These are phyloP conservation scores for Pythium volutum DNA, from an alignment of 352 stramenopile genomes.

Conservation along the genomic window DNA sequence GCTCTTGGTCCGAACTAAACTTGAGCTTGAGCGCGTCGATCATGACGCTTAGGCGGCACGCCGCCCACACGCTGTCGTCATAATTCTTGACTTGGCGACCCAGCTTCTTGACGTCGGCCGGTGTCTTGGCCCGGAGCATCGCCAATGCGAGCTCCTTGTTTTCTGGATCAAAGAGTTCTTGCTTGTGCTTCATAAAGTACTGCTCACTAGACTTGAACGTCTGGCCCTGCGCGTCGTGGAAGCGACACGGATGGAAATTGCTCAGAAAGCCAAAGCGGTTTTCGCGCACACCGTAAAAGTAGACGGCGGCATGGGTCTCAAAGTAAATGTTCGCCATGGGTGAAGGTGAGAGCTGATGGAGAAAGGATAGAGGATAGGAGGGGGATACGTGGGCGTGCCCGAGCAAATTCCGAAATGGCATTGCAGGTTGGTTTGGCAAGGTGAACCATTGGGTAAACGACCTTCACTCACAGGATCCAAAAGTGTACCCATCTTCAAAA, in stretches of 20 bases:
- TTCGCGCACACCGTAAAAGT: slow-evolving; percentile 52
- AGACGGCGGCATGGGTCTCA: slow-evolving; percentile 36
- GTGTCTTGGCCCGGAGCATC: slow-evolving; percentile 47
- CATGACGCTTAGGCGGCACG: slow-evolving; percentile 44
- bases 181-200: slow-evolving; percentile 73
- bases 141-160: slow-evolving; percentile 39
- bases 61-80: slow-evolving; percentile 43
- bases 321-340: slow-evolving; percentile 12
- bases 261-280: slow-evolving; percentile 45
- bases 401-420: not conserved
- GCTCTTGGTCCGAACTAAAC: slow-evolving; percentile 35
- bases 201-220: slow-evolving; percentile 66
- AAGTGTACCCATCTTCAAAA: slow-evolving; percentile 9
- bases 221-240: slow-evolving; percentile 31
- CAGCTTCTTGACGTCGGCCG: slow-evolving; percentile 44
- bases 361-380: not conserved
- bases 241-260: slow-evolving; percentile 61
- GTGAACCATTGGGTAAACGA: not conserved
- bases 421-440: no score
- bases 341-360: not conserved
- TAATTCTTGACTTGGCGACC: slow-evolving; percentile 53
- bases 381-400: not conserved
- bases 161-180: slow-evolving; percentile 53
- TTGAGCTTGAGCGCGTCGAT: slow-evolving; percentile 65
- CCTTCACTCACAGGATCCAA: slow-evolving; percentile 9